phyloP scores from a whole-genome alignment of 2,329 filamentous ascomycete genomes.

The Triangularia setosa region DNA sequence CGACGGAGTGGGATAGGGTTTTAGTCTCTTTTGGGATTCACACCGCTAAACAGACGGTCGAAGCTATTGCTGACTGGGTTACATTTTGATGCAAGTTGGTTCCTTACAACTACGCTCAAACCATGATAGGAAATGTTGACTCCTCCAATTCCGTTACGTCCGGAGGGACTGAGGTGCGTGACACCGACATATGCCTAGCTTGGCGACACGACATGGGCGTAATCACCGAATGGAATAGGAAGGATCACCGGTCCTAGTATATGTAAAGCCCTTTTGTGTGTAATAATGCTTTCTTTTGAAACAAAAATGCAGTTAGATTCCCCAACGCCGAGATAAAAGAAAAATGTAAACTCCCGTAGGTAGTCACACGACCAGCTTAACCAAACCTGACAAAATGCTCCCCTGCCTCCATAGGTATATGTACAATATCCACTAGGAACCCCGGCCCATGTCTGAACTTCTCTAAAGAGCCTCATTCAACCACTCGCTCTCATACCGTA shows the following conservation, averaged over 20 bases:
- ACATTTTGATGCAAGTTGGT: background rate
- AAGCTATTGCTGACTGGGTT: background rate
- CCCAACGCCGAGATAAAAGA: background rate
- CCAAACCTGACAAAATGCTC: background rate
- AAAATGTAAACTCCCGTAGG: background rate
- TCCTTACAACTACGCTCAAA: background rate
- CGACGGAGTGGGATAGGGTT: background rate
- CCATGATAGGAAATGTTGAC: background rate
- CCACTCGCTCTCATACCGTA: slow-evolving; percentile 27
- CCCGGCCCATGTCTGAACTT: background rate
- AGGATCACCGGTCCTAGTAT: background rate
- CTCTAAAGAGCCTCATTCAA: slow-evolving; percentile 22
- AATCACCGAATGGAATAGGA: background rate
- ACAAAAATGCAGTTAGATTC: background rate
- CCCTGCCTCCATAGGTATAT: background rate
- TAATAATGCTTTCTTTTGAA: background rate
- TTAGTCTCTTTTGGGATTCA: background rate
- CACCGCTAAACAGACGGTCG: background rate
- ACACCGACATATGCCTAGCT: background rate
- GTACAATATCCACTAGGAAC: background rate
- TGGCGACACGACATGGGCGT: background rate
- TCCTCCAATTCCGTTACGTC: background rate
- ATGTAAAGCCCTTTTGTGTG: background rate
- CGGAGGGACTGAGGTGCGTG: background rate
- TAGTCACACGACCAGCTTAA: background rate